These are phyloP conservation scores for Alternaria conjuncta DNA, from an alignment of 2,329 filamentous ascomycete species.

Conservation along the genomic window DNA sequence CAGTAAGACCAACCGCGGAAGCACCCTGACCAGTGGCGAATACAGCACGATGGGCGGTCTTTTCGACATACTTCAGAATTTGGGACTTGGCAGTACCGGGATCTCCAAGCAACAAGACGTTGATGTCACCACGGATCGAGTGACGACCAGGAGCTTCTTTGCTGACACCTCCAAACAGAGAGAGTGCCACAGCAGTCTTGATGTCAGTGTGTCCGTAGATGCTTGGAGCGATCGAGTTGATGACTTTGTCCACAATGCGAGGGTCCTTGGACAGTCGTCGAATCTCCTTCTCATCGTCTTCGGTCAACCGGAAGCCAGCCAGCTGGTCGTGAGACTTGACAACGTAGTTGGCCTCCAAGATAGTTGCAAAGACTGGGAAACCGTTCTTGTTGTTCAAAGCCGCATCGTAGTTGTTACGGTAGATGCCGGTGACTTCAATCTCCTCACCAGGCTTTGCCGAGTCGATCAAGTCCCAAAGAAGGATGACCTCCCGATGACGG, in stretches of 20 bases:
- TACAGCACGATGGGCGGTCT: constrained; percentile 94
- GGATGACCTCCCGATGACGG: constrained; percentile 89
- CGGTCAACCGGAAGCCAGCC: constrained; percentile 92
- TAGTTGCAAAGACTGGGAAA: constrained; percentile 97
- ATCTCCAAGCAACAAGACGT: constrained; percentile 93
- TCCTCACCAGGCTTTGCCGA: constrained; percentile 96
- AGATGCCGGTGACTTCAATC: constrained; percentile 94
- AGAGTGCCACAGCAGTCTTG: constrained; percentile 94
- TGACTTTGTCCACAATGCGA: constrained; percentile 88
- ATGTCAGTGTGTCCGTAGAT: constrained; percentile 97
- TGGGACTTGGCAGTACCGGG: constrained; percentile 98
- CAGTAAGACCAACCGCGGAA: constrained; percentile 95
- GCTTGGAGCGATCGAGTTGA: constrained; percentile 92
- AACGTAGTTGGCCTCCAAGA: constrained; percentile 95
- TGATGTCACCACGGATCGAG: constrained; percentile 95
- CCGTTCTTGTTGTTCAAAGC: constrained; percentile 98
- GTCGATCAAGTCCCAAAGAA: constrained; percentile 97
- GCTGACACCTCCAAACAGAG: constrained; percentile 91
- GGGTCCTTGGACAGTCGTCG: constrained; percentile 87
- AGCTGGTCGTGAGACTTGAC: constrained; percentile 98
- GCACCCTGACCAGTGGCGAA: constrained; percentile 98
- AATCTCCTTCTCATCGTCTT: constrained; percentile 92
- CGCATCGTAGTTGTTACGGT: constrained; percentile 97
- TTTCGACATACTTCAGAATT: constrained; percentile 95
- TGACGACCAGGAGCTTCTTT: constrained; percentile 90